phyloP scores from a whole-genome alignment of 75 land plant species.

The Picea sitchensis region DNA sequence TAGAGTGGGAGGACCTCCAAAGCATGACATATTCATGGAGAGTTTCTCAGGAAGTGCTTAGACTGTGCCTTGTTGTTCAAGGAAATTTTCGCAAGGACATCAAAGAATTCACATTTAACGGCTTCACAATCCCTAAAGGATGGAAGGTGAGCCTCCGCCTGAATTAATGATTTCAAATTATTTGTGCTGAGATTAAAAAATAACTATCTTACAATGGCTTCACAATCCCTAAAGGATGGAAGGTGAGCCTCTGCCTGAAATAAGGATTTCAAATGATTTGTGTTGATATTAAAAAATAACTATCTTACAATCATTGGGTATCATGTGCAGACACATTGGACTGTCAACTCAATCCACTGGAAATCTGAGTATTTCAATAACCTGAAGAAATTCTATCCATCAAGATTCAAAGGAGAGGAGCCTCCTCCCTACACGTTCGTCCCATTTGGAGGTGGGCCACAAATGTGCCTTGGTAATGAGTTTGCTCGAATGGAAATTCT shows the following conservation, averaged over 20 bases:
- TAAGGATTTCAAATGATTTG: no score
- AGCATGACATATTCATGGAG: conserved; percentile 32
- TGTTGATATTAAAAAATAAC: background rate
- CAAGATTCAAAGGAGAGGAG: conserved; percentile 36
- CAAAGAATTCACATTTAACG: conserved; percentile 17
- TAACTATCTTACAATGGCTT: background rate
- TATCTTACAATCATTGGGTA: background rate
- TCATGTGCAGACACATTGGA: conserved; percentile 38
- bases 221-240: conserved; percentile 35
- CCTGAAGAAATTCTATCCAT: conserved; percentile 56
- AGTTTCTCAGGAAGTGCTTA: conserved; percentile 24
- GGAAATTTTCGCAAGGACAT: conserved; percentile 20
- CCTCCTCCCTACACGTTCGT: conserved; percentile 41
- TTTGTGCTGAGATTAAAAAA: background rate
- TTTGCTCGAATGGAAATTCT: conserved; percentile 64
- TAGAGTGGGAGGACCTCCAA: conserved; percentile 16
- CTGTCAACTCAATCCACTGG: conserved; percentile 28
- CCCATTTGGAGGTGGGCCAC: conserved; percentile 71
- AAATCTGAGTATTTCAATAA: conserved; percentile 36
- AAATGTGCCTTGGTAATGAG: conserved; percentile 61
- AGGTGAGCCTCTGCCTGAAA: conserved; percentile 10
- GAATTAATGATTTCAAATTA: no score
- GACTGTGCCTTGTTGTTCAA: conserved; percentile 11
- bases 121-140: conserved; percentile 30
- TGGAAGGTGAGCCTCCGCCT: conserved; percentile 22